Evolutionary conservation across 2,329 filamentous ascomycete genomes (phyloP).

Genomic region (Sclerotinia glacialis): DNA sequence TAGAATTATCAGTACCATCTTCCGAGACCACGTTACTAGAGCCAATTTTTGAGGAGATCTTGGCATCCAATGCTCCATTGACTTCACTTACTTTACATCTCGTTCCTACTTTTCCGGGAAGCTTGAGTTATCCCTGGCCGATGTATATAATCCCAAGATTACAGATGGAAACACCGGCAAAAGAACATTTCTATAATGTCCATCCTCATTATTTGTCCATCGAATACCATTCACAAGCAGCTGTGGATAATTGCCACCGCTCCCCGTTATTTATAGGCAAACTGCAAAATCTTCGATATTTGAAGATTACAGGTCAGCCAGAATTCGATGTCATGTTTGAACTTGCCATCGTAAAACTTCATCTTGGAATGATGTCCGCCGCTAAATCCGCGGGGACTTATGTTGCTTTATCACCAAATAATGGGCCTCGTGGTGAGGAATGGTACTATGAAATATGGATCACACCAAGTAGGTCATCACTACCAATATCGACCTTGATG

Average conservation of each 20-base stretch:
- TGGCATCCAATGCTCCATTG: slow-evolving; percentile 9
- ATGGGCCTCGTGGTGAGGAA: slow-evolving; percentile 18
- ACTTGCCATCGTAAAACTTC: slow-evolving; percentile 19
- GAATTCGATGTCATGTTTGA: slow-evolving; percentile 20
- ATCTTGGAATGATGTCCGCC: slow-evolving; percentile 19
- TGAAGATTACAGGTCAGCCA: slow-evolving; percentile 20
- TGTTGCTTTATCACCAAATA: slow-evolving; percentile 18
- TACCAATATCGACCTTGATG: not conserved
- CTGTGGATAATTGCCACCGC: slow-evolving; percentile 16
- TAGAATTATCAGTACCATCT: slow-evolving; percentile 17
- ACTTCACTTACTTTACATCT: slow-evolving; percentile 17
- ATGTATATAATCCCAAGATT: slow-evolving; percentile 20
- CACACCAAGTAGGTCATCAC: slow-evolving; percentile 14
- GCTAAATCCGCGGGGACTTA: slow-evolving; percentile 7
- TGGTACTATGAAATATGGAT: slow-evolving; percentile 23
- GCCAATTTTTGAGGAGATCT: slow-evolving; percentile 14
- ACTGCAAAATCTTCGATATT: slow-evolving; percentile 11
- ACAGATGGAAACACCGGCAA: slow-evolving; percentile 4
- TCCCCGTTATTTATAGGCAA: slow-evolving; percentile 17
- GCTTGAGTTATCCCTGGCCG: slow-evolving; percentile 16
- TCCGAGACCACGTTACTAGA: slow-evolving; percentile 10
- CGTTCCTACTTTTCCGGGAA: slow-evolving; percentile 14
- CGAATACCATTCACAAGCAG: slow-evolving; percentile 17
- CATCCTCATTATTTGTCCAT: slow-evolving; percentile 20
- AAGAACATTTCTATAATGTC: slow-evolving; percentile 19